Evolutionary conservation across 1,284 basidiomycete genomes (phyloP).

Genomic region (Ustilago curta): DNA sequence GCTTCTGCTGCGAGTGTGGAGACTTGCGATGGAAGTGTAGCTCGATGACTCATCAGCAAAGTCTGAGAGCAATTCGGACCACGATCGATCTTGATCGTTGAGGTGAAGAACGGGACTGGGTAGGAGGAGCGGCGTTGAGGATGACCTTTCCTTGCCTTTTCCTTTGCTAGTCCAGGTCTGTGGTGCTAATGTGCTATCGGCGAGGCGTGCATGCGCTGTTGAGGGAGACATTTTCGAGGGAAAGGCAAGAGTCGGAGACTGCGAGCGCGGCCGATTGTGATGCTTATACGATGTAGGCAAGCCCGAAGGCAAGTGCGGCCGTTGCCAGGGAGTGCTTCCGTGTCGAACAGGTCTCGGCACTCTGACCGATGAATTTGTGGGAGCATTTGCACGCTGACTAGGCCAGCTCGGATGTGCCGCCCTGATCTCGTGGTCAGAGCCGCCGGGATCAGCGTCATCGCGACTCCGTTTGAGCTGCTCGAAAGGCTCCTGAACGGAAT

Average conservation of each 20-base stretch:
- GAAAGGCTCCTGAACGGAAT: conserved; percentile 10
- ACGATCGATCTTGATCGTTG: conserved; percentile 5
- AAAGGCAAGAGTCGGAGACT: not conserved
- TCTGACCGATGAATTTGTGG: not conserved
- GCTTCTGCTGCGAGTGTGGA: conserved; percentile 1
- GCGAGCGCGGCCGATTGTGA: conserved; percentile 3
- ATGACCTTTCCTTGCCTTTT: not conserved
- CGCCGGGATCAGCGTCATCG: not conserved
- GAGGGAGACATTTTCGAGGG: not conserved
- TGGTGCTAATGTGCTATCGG: not conserved
- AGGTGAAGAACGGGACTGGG: conserved; percentile 24
- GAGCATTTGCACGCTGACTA: not conserved
- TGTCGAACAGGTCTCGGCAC: not conserved
- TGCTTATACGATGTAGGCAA: conserved; percentile 15
- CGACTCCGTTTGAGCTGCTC: conserved; percentile 16
- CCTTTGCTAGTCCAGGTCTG: not conserved
- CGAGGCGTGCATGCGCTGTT: not conserved
- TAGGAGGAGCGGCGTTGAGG: not conserved
- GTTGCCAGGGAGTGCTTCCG: not conserved
- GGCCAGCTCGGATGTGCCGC: not conserved
- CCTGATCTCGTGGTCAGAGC: not conserved
- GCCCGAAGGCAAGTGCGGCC: conserved; percentile 15
- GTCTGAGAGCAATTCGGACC: conserved; percentile 8
- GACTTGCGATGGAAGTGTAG: not conserved
- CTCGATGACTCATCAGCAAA: not conserved